phyloP scores from a whole-genome alignment of 139 green algal species.

The Coccomyxa sp. region DNA sequence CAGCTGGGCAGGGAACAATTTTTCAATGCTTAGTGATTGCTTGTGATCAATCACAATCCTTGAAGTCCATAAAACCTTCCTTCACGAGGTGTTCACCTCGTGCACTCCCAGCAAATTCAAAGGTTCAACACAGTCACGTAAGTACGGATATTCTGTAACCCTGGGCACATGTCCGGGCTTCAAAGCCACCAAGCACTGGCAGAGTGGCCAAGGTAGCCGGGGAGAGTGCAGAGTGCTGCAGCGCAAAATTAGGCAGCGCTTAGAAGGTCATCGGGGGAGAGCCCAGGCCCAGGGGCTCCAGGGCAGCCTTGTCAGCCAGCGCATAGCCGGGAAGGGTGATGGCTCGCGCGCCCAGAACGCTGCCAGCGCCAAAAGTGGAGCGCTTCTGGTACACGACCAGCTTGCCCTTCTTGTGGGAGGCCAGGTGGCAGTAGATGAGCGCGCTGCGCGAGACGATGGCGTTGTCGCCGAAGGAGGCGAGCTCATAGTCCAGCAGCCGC shows the following conservation, averaged over 20 bases:
- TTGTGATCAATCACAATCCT: too few species aligned
- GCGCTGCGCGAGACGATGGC: not conserved
- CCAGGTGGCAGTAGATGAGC: not conserved
- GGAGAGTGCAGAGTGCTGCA: too few species aligned
- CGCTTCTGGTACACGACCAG: not conserved
- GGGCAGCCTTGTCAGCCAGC: not conserved
- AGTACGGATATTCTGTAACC: too few species aligned
- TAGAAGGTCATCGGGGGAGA: not conserved
- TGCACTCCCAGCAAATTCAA: too few species aligned
- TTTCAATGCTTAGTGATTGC: too few species aligned
- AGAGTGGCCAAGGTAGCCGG: too few species aligned
- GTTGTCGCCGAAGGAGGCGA: not conserved
- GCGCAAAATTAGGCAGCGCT: not conserved
- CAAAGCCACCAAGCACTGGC: too few species aligned
- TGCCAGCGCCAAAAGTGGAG: not conserved
- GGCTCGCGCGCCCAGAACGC: not conserved
- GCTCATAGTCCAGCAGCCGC: not conserved
- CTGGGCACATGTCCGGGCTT: too few species aligned
- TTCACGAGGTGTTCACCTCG: too few species aligned
- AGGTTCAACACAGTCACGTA: too few species aligned
- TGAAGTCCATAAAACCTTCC: too few species aligned
- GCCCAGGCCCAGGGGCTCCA: not conserved
- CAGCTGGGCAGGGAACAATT: too few species aligned
- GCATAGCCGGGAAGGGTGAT: not conserved
- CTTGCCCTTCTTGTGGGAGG: not conserved